phyloP scores from a whole-genome alignment of 441 rosid genomes.

The Metrosideros polymorpha region DNA sequence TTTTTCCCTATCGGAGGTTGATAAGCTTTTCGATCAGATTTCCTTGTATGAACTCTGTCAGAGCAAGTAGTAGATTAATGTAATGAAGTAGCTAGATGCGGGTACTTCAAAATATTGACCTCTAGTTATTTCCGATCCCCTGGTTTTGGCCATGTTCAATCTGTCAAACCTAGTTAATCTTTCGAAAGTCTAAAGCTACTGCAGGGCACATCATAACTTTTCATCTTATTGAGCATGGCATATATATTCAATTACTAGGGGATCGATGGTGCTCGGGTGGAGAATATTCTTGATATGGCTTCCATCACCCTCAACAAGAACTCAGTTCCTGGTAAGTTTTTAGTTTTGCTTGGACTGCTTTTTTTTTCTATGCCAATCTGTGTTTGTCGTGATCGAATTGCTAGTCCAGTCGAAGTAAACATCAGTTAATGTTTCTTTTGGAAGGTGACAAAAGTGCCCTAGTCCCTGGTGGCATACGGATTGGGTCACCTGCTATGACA shows the following conservation, averaged over 20 bases:
- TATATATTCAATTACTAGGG: slow-evolving; percentile 34
- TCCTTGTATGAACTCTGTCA: not conserved
- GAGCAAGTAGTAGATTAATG: not conserved
- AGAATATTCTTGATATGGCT: slow-evolving; percentile 91
- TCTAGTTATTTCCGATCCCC: not conserved
- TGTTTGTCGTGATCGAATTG: not conserved
- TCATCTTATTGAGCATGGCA: not conserved
- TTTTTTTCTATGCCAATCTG: too few species aligned
- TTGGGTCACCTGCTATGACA: slow-evolving; percentile 93
- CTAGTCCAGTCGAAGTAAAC: not conserved
- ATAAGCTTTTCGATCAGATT: not conserved
- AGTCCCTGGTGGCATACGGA: slow-evolving; percentile 87
- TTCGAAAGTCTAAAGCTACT: not conserved
- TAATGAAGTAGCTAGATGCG: not conserved
- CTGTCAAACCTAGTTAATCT: not conserved
- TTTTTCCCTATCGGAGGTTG: not conserved
- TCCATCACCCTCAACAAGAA: slow-evolving; percentile 89
- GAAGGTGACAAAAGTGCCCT: slow-evolving; percentile 83
- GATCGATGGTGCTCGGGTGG: slow-evolving; percentile 78
- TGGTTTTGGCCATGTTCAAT: not conserved
- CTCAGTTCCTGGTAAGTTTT: slow-evolving; percentile 67
- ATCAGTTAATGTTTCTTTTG: not conserved
- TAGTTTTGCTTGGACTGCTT: not conserved
- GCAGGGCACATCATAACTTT: not conserved
- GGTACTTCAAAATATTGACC: not conserved